Evolutionary conservation across 768 basidiomycete species (phyloP).

Genomic region (Russula ochroleuca): DNA sequence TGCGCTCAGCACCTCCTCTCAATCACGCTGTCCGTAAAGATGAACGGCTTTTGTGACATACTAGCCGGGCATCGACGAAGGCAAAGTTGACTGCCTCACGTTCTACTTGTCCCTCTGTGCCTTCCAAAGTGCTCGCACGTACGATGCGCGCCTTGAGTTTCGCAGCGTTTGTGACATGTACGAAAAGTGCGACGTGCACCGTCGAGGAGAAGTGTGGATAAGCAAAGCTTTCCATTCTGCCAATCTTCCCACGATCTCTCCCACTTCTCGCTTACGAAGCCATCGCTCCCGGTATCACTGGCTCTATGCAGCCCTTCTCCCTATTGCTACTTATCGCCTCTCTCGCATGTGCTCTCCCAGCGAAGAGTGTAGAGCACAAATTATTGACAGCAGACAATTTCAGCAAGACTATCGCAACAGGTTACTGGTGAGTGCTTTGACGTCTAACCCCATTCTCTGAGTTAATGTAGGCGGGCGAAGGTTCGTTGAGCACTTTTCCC

Average conservation of each 20-base stretch:
- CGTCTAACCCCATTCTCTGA: neutral
- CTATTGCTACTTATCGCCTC: conserved; percentile 23
- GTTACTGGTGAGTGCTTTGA: conserved; percentile 54
- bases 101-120: conserved; percentile 58
- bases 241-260: conserved; percentile 21
- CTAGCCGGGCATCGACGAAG: conserved; percentile 82
- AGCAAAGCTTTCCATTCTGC: conserved; percentile 49
- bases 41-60: conserved; percentile 32
- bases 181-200: conserved; percentile 64
- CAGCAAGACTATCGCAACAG: conserved; percentile 45
- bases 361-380: conserved; percentile 27
- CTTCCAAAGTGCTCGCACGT: conserved; percentile 56
- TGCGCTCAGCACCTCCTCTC: conserved; percentile 34
- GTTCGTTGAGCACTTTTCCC: conserved; percentile 87
- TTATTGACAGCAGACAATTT: conserved; percentile 61
- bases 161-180: conserved; percentile 57
- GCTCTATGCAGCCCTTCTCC: conserved; percentile 17
- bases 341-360: conserved; percentile 26
- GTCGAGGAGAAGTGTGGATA: conserved; percentile 50
- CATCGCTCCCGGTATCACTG: neutral
- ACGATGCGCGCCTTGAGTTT: conserved; percentile 64
- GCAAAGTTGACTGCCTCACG: conserved; percentile 83
- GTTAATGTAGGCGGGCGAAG: conserved; percentile 31
- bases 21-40: conserved; percentile 8
- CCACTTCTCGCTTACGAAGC: neutral